phyloP scores from a whole-genome alignment of 257 asterid genomes.

The Osmanthus fragrans region DNA sequence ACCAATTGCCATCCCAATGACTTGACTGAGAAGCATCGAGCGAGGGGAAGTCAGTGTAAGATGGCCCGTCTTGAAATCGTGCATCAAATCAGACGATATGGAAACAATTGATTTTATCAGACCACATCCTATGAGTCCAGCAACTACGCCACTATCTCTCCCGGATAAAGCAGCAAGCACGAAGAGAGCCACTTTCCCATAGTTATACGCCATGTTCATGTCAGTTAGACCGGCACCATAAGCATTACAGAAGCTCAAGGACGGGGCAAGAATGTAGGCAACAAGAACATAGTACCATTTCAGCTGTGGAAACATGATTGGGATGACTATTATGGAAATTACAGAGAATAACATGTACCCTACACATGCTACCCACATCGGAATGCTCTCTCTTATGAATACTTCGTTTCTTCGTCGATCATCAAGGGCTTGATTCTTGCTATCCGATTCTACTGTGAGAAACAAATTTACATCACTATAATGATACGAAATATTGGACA shows the following conservation, averaged over 20 bases:
- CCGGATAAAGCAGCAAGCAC: constrained; percentile 57
- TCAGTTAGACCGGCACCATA: constrained; percentile 76
- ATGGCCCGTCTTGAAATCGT: constrained; percentile 73
- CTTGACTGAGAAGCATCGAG: constrained; percentile 69
- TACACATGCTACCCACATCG: constrained; percentile 55
- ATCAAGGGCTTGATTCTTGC: constrained; percentile 28
- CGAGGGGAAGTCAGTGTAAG: constrained; percentile 75
- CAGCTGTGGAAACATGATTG: constrained; percentile 69
- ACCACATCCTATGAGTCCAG: constrained; percentile 77
- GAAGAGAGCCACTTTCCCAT: constrained; percentile 76
- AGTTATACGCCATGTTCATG: constrained; percentile 75
- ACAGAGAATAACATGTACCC: constrained; percentile 60
- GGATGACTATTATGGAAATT: constrained; percentile 54
- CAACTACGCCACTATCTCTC: constrained; percentile 60
- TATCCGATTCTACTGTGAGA: constrained; percentile 38
- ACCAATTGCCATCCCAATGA: constrained; percentile 67
- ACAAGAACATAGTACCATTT: constrained; percentile 62
- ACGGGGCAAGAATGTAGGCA: constrained; percentile 63
- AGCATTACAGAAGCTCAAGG: constrained; percentile 74
- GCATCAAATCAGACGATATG: constrained; percentile 66
- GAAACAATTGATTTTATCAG: constrained; percentile 65
- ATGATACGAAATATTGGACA: not conserved
- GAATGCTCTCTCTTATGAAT: constrained; percentile 63
- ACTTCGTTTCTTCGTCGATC: constrained; percentile 47
- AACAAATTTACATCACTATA: constrained; percentile 6